phyloP scores from a whole-genome alignment of 192 early-diverging fungal genomes.

The Backusella tarrabulga region DNA sequence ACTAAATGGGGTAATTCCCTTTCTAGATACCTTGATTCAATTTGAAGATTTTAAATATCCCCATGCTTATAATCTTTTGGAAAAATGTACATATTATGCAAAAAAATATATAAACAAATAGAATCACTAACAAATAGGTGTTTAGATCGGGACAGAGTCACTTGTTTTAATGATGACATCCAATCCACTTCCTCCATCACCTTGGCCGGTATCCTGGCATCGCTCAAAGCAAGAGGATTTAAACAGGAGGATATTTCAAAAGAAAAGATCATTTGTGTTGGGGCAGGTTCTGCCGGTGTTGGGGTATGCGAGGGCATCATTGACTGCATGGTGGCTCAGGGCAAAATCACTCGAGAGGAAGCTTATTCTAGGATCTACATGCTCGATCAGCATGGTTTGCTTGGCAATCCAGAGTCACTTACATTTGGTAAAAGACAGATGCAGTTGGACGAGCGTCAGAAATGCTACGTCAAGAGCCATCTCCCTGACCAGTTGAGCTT shows the following conservation, averaged over 20 bases:
- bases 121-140: slow-evolving; percentile 46
- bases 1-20: neutral
- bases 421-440: neutral
- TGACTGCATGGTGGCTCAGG: slow-evolving; percentile 27
- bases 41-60: slow-evolving; percentile 30
- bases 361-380: slow-evolving; percentile 46
- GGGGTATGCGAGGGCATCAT: slow-evolving; percentile 44
- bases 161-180: slow-evolving; percentile 93
- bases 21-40: slow-evolving; percentile 21
- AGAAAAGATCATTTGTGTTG: slow-evolving; percentile 58
- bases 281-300: slow-evolving; percentile 66
- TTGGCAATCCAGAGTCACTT: slow-evolving; percentile 31
- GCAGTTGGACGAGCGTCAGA: slow-evolving; percentile 40
- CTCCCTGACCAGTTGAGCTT: slow-evolving; percentile 39
- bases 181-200: slow-evolving; percentile 83
- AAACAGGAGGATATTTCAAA: slow-evolving; percentile 44
- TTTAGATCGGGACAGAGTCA: slow-evolving; percentile 64
- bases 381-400: slow-evolving; percentile 44
- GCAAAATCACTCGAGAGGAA: slow-evolving; percentile 33
- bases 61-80: slow-evolving; percentile 21
- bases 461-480: slow-evolving; percentile 38
- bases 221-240: slow-evolving; percentile 30
- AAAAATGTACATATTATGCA: slow-evolving; percentile 21
- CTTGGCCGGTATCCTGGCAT: slow-evolving; percentile 54
- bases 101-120: neutral